phyloP scores from a whole-genome alignment of 805 yeast genomes.

The Saturnispora silvae region DNA sequence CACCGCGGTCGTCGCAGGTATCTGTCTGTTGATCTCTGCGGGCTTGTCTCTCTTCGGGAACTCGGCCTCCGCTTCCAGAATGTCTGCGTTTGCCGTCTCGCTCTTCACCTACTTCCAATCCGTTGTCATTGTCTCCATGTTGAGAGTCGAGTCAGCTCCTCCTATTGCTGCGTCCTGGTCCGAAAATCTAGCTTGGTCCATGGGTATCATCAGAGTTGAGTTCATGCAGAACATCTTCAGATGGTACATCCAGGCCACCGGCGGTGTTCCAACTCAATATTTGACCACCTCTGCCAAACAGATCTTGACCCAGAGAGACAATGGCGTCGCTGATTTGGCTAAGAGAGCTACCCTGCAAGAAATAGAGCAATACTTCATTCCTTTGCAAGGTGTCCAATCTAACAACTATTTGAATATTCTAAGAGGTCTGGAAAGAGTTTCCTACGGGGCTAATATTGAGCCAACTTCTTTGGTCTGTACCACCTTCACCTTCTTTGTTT shows the following conservation, averaged over 20 bases:
- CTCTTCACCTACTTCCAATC: conserved; percentile 82
- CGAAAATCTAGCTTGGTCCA: conserved; percentile 88
- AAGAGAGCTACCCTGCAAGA: neutral
- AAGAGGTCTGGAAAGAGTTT: conserved; percentile 82
- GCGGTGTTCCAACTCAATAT: conserved; percentile 71
- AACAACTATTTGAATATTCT: conserved; percentile 53
- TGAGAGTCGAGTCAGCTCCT: conserved; percentile 75
- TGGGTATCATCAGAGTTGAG: conserved; percentile 69
- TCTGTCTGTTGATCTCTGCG: conserved; percentile 79
- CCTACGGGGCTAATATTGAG: conserved; percentile 68
- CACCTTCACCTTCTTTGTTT: conserved; percentile 75
- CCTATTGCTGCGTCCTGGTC: conserved; percentile 92
- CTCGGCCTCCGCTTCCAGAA: conserved; percentile 80
- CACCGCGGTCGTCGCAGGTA: conserved; percentile 81
- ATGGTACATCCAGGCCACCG: conserved; percentile 82
- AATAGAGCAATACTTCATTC: conserved; percentile 6
- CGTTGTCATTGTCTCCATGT: conserved; percentile 75
- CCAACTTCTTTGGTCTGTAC: conserved; percentile 75
- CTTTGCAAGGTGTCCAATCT: conserved; percentile 33
- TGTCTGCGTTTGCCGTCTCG: conserved; percentile 78
- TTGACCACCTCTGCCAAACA: conserved; percentile 51
- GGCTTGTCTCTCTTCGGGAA: conserved; percentile 76
- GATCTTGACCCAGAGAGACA: conserved; percentile 61
- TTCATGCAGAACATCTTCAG: conserved; percentile 82
- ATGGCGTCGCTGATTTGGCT: conserved; percentile 13